Evolutionary conservation across 148 eudicot genomes (phyloP).

Genomic region (Persicaria maculosa): DNA sequence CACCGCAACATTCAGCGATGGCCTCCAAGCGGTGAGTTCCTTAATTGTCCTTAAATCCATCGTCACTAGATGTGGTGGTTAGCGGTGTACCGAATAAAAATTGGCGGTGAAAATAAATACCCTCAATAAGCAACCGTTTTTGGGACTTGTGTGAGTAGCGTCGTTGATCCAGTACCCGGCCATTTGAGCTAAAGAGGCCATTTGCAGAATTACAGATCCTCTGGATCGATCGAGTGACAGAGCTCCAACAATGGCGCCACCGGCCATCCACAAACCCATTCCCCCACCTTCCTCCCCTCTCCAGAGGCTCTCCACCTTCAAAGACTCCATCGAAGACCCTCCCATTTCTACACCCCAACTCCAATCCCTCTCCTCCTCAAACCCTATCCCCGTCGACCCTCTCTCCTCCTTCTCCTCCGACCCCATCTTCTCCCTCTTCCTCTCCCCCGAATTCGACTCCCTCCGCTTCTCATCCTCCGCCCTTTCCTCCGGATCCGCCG

Average conservation of each 20-base stretch:
- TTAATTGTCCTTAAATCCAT: too few relatives aligned
- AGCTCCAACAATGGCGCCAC: slow-evolving; percentile 12
- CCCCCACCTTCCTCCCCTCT: slow-evolving; percentile 19
- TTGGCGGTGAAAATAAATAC: too few relatives aligned
- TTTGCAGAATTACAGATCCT: too few relatives aligned
- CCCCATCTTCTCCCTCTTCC: slow-evolving; percentile 66
- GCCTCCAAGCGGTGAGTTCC: too few relatives aligned
- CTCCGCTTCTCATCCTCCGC: slow-evolving; percentile 73
- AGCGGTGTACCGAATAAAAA: too few relatives aligned
- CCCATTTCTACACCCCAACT: not conserved
- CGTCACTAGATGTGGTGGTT: too few relatives aligned
- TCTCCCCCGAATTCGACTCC: slow-evolving; percentile 57
- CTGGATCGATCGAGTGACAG: too few relatives aligned
- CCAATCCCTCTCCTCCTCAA: slow-evolving; percentile 9
- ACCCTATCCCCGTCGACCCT: slow-evolving; percentile 19
- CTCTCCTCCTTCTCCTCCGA: slow-evolving; percentile 53
- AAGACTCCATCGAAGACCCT: slow-evolving; percentile 13
- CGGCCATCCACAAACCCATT: slow-evolving; percentile 12
- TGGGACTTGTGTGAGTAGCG: too few relatives aligned
- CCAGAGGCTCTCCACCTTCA: slow-evolving; percentile 31
- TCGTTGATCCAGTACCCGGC: too few relatives aligned
- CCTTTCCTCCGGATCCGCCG: slow-evolving; percentile 84
- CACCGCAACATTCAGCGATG: too few relatives aligned
- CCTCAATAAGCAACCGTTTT: too few relatives aligned
- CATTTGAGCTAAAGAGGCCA: too few relatives aligned